These are phyloP conservation scores for Apiotrichum sp. DNA, from an alignment of 1,284 basidiomycete species.

Conservation along the genomic window DNA sequence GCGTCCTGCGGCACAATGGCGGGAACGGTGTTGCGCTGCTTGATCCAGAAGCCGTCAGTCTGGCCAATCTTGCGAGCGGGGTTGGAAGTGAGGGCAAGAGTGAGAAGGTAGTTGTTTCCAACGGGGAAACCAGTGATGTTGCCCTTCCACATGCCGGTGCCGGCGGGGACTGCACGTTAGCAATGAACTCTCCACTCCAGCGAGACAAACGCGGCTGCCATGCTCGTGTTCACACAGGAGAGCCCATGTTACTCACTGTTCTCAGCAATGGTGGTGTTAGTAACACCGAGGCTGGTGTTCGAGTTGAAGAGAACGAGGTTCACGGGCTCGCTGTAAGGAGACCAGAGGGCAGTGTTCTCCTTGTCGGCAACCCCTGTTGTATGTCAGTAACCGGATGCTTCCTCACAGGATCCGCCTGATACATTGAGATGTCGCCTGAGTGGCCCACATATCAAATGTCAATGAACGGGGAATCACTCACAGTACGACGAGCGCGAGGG, in stretches of 20 bases:
- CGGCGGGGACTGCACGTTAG: constrained; percentile 8
- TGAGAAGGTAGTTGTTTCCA: constrained; percentile 20
- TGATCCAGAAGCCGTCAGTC: constrained; percentile 15
- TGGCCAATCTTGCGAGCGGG: constrained; percentile 12
- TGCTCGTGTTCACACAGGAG: neutral
- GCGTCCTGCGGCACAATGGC: constrained; percentile 13
- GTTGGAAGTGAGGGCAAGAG: constrained; percentile 7
- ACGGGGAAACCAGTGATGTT: constrained; percentile 14
- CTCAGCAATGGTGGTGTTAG: constrained; percentile 3
- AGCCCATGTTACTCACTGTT: constrained; percentile 4
- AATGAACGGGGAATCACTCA: neutral
- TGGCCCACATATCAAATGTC: no score
- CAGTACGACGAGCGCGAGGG: constrained; percentile 12
- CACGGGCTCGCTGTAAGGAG: constrained; percentile 4
- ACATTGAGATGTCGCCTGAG: no score
- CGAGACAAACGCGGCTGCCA: no score
- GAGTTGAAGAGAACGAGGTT: constrained; percentile 16
- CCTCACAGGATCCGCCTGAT: no score
- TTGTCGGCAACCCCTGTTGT: constrained; percentile 8
- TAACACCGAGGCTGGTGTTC: constrained; percentile 4
- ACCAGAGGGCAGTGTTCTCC: constrained; percentile 11
- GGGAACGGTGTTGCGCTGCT: constrained; percentile 11
- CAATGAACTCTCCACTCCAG: no score
- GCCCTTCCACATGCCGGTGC: constrained; percentile 23
- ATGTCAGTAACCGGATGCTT: no score